phyloP scores from a whole-genome alignment of 352 stramenopile genomes.

The Plasmopara muralis region DNA sequence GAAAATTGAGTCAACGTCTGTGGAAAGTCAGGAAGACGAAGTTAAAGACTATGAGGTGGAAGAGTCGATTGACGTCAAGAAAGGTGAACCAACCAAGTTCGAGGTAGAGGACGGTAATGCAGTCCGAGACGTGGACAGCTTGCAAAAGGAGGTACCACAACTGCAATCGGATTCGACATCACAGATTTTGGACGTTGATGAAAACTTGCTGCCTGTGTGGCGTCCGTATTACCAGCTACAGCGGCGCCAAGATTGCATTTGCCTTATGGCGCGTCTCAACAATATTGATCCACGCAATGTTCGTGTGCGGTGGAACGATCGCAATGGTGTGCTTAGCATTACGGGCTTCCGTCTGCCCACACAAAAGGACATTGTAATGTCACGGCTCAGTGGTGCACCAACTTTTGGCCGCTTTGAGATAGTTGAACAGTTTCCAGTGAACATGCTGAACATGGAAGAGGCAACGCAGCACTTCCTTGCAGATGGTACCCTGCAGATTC shows the following conservation, averaged over 20 bases:
- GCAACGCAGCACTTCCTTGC: slow-evolving; percentile 41
- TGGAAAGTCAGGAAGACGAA: slow-evolving; percentile 13
- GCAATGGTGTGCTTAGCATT: slow-evolving; percentile 35
- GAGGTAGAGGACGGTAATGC: slow-evolving; percentile 15
- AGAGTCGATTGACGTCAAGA: slow-evolving; percentile 3
- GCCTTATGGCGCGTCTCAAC: slow-evolving; percentile 31
- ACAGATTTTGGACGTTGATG: slow-evolving; percentile 12
- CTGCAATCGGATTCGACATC: background rate
- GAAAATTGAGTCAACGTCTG: slow-evolving; percentile 10
- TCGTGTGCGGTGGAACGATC: slow-evolving; percentile 36
- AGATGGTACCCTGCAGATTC: slow-evolving; percentile 50
- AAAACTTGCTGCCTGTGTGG: slow-evolving; percentile 40
- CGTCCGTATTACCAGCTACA: slow-evolving; percentile 57
- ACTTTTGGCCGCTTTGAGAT: slow-evolving; percentile 70
- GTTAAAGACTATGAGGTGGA: slow-evolving; percentile 13
- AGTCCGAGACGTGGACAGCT: slow-evolving; percentile 14
- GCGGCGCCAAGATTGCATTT: slow-evolving; percentile 37
- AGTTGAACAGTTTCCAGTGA: slow-evolving; percentile 37
- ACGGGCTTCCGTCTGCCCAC: slow-evolving; percentile 47
- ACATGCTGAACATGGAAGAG: slow-evolving; percentile 41
- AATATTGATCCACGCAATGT: slow-evolving; percentile 28
- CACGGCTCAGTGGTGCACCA: slow-evolving; percentile 40
- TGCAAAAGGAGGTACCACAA: slow-evolving; percentile 8
- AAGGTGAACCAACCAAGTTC: slow-evolving; percentile 15
- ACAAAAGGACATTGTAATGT: slow-evolving; percentile 49